Evolutionary conservation across 2,329 filamentous ascomycete species (phyloP), one percentile per base, ranked within the genome.

Genomic region (Pestalotiopsis sp.): DNA sequence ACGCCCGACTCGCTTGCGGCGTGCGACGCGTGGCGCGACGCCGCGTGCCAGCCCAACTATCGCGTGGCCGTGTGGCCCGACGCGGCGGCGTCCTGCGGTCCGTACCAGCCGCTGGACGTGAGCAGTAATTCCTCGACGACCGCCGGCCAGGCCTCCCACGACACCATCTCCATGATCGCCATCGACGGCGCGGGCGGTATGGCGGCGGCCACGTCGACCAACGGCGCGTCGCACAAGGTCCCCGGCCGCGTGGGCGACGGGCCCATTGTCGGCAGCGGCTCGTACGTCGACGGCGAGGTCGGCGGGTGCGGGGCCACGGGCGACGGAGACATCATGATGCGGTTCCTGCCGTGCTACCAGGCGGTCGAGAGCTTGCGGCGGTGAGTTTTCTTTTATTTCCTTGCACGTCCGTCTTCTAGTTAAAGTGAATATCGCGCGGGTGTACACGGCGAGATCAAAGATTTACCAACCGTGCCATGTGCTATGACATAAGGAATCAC

Each of bases 261-360:
- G 0, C 85, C 86, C 3, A 87, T 88, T 64, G 78, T 81, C 0
- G 86, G 86, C 1, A 85, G 83, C 65, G 86, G 85, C 1, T 85
- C 84, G 1, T 88, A 88, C 70, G 86, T 85, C 3, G 86, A 88
- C 69, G 78, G 78, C 4, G 84, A 85, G 3, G 81, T 85, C 1
- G 86, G 85, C 1, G 86, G 83, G 0, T 88, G 86, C 70, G 86
- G 85, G 7, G 85, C 86, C 1, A 88, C 86, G 0, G 86, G 86
- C 1, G 85, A 88, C 66, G 86, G 86, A 0, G 86, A 88, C 71
- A 75, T 87, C 68, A 86, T 88, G 85, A 85, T 87, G 82, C 80
- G 85, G 3, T 86, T 87, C 35, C 44, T 88, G 26, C 86, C 86
- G 0, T 88, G 86, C 72, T 88, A 88, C 71, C 86, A 88, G 71